Evolutionary conservation across 176 grass and related monocot genomes (phyloP).

Genomic region (Phyllostachys edulis): DNA sequence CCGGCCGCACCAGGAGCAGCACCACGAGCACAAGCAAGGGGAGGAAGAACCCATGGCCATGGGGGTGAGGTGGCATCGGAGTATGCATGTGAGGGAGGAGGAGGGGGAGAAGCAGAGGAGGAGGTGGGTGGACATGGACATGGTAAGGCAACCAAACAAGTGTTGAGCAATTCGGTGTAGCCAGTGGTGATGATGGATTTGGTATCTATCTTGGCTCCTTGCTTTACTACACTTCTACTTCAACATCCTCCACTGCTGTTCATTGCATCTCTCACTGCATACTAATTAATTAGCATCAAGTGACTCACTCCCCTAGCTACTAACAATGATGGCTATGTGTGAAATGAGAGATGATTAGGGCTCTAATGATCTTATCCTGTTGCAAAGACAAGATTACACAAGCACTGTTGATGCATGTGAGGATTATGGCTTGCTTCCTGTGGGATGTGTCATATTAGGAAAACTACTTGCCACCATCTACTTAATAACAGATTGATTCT

Average conservation of each 20-base stretch:
- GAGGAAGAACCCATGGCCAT: neutral
- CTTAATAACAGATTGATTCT: neutral
- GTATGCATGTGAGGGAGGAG: constrained; percentile 1
- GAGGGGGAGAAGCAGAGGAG: neutral
- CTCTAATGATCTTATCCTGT: neutral
- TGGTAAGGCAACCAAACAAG: constrained; percentile 28
- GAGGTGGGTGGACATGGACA: constrained; percentile 40
- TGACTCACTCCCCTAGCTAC: neutral
- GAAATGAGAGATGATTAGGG: neutral
- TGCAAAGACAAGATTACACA: neutral
- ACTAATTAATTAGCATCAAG: neutral
- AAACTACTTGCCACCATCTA: constrained; percentile 40
- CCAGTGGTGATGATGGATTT: constrained; percentile 19
- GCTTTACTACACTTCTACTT: neutral
- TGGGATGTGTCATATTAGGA: neutral
- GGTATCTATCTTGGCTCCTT: neutral
- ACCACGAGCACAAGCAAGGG: neutral
- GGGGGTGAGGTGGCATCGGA: constrained; percentile 14
- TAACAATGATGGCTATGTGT: neutral
- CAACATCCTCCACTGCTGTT: neutral
- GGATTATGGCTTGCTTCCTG: constrained; percentile 9
- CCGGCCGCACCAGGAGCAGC: neutral
- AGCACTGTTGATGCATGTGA: neutral
- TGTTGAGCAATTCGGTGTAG: neutral
- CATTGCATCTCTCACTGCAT: neutral